Conservation (phyloP, 1,139 yeast genomes). For the Suhomyces atakaporum region DNA sequence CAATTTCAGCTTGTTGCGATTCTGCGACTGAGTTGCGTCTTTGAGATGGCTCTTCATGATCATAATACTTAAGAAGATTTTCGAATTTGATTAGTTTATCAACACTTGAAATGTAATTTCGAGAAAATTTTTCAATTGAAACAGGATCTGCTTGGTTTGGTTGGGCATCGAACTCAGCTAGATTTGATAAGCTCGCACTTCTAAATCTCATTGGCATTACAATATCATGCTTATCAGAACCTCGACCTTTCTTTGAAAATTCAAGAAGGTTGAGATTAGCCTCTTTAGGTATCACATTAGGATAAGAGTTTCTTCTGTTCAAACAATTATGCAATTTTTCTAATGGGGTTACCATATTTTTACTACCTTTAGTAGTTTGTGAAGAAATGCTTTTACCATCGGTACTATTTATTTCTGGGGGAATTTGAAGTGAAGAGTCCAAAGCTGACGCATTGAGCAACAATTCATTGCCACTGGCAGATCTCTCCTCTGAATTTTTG, state of each 20-base stretch:
- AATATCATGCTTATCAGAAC: background rate
- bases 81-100: slow-evolving; percentile 18
- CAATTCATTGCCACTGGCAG: slow-evolving; percentile 1
- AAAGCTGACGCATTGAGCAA: slow-evolving; percentile 10
- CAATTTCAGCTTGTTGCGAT: background rate
- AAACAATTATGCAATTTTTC: slow-evolving; percentile 27
- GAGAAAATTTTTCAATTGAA: slow-evolving; percentile 30
- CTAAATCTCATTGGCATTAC: slow-evolving; percentile 16
- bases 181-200: slow-evolving; percentile 44
- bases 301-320: slow-evolving; percentile 49
- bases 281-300: slow-evolving; percentile 32
- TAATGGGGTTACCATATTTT: slow-evolving; percentile 13
- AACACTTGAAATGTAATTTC: slow-evolving; percentile 26
- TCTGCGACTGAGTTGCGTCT: background rate
- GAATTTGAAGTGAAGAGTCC: slow-evolving; percentile 20
- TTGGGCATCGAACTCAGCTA: background rate
- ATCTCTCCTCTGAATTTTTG: slow-evolving; percentile 1
- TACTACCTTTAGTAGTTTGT: slow-evolving; percentile 1
- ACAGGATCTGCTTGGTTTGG: slow-evolving; percentile 9
- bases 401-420: slow-evolving; percentile 6
- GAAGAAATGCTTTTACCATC: slow-evolving; percentile 9
- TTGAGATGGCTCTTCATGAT: slow-evolving; percentile 1
- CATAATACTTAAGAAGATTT: slow-evolving; percentile 8
- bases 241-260: slow-evolving; percentile 17
- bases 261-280: slow-evolving; percentile 34